These are phyloP conservation scores for Arxiozyma bovina DNA, from an alignment of 1,139 yeast genomes.

Conservation along the genomic window DNA sequence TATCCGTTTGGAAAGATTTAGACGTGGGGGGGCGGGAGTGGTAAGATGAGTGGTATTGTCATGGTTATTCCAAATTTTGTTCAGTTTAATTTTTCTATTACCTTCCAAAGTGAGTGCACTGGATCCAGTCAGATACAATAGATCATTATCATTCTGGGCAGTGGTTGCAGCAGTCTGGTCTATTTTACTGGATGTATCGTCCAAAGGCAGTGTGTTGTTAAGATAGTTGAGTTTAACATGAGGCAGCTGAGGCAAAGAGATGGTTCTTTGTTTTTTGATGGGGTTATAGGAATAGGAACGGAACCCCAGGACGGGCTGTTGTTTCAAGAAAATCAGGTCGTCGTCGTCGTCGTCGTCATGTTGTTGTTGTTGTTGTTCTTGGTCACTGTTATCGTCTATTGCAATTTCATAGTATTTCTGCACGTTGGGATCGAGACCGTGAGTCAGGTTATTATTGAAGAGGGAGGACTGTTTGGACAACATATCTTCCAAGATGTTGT, in stretches of 20 bases:
- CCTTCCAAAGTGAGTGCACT: constrained; percentile 27
- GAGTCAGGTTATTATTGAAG: constrained; percentile 11
- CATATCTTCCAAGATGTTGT: constrained; percentile 16
- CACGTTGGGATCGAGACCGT: not conserved
- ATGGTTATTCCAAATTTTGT: not conserved
- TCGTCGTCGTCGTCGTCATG: constrained; percentile 15
- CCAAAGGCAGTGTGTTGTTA: not conserved
- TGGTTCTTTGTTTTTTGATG: constrained; percentile 49
- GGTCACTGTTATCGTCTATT: constrained; percentile 7
- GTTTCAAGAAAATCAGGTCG: constrained; percentile 20
- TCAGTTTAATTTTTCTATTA: constrained; percentile 22
- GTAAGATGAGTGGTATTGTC: not conserved
- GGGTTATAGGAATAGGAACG: constrained; percentile 10
- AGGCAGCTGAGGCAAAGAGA: constrained; percentile 65
- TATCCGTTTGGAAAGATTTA: constrained; percentile 39
- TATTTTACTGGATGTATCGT: too few species aligned
- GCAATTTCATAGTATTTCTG: not conserved
- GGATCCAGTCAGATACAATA: constrained; percentile 28
- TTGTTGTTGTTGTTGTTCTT: constrained; percentile 2
- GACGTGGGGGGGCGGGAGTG: not conserved
- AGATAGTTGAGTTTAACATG: constrained; percentile 28
- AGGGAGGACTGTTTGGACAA: constrained; percentile 20
- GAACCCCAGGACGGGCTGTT: constrained; percentile 19
- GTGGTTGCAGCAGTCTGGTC: not conserved
- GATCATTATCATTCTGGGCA: constrained; percentile 27